Evolutionary conservation across 768 basidiomycete genomes (phyloP), one percentile per base, ranked within the genome.

Genomic region (Podaxis rugospora): DNA sequence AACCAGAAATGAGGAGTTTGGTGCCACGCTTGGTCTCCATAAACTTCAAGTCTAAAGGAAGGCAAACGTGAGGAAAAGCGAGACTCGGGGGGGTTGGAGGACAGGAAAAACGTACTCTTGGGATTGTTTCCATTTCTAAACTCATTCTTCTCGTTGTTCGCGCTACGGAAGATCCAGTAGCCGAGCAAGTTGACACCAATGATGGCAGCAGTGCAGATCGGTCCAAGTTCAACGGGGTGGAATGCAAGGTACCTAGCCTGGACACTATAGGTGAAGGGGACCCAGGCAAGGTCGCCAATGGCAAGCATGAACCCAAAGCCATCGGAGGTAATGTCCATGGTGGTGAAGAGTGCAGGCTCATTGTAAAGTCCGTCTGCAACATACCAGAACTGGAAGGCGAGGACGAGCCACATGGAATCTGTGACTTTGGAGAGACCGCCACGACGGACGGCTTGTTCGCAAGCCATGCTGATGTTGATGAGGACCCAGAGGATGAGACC

Each of bases 271-370:
- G 86, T 88, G 74, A 98, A 96, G 10, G 96, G 96, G 10, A 99
- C 92, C 90, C 93, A 98, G 18, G 87, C 75, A 28, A 98, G 83
- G 69, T 98, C 94, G 44, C 97, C 96, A 51, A 96, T 83, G 4
- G 93, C 76, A 28, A 99, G 88, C 97, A 99, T 99, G 82, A 95
- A 98, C 5, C 97, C 97, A 68, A 98, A 98, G 10, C 97, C 97
- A 67, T 99, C 97, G 10, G 91, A 92, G 2, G 89, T 95, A 69
- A 99, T 95, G 69, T 99, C 97, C 92, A 99, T 99, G 3, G 90
- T 94, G 0, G 93, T 95, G 60, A 98, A 81, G 65, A 99, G 82
- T 9, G 92, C 89, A 1, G 91, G 83, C 93, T 98, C 97, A 70
- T 95, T 94, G 76, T 90, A 97, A 49, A 97, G 76, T 2, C 79